phyloP scores from a whole-genome alignment of 164 flowering plant genomes.

The Kingdonia uniflora region DNA sequence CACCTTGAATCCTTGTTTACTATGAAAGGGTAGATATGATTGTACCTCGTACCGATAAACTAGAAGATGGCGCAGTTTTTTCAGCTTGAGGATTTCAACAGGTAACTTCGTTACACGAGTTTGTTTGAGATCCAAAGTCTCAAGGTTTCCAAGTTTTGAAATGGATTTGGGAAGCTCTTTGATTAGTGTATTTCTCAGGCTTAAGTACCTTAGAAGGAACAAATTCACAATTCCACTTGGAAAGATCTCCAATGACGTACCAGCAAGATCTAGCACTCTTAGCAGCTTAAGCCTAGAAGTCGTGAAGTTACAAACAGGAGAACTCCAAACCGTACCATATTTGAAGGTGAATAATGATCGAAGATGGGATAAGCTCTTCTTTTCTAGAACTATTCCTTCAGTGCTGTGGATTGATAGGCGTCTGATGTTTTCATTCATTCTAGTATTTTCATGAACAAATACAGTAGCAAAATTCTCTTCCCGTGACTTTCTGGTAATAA shows the following conservation, averaged over 20 bases:
- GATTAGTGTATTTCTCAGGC: constrained; percentile 7
- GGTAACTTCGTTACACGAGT: constrained; percentile 8
- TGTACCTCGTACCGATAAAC: background rate
- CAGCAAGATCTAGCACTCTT: constrained; percentile 5
- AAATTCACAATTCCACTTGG: background rate
- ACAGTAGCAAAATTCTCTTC: too few species aligned
- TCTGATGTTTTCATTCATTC: too few species aligned
- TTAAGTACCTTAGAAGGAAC: constrained; percentile 3
- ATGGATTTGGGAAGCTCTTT: constrained; percentile 6
- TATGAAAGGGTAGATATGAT: background rate
- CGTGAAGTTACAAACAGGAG: background rate
- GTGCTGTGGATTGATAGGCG: constrained; percentile 3
- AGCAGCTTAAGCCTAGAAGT: too few species aligned
- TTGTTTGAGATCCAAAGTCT: constrained; percentile 5
- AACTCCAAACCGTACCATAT: too few species aligned
- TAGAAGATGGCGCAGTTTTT: constrained; percentile 5
- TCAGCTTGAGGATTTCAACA: constrained; percentile 5
- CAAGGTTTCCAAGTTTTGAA: constrained; percentile 5
- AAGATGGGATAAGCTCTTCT: background rate
- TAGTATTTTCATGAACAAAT: too few species aligned
- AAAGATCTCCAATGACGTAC: background rate
- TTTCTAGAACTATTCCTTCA: background rate
- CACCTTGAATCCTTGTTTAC: background rate
- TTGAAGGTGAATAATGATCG: constrained; percentile 3
- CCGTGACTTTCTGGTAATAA: too few species aligned